Conservation (phyloP, 2,329 filamentous ascomycete species). For the Fusarium globosum region DNA sequence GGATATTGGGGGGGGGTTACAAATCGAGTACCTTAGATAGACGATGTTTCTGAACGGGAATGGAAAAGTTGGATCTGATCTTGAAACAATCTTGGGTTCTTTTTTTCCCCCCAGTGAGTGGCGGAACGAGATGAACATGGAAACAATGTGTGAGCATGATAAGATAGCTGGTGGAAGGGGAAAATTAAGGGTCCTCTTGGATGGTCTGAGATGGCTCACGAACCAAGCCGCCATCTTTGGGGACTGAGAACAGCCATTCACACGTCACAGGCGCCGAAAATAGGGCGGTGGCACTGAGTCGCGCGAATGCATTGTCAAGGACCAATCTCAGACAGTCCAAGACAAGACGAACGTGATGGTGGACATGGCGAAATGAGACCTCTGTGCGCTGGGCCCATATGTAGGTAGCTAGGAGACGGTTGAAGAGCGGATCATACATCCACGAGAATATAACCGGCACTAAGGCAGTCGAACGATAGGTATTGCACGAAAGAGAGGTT, state of each 20-base stretch:
- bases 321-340: conserved; percentile 16
- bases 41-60: conserved; percentile 29
- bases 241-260: conserved; percentile 8
- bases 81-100: conserved; percentile 29
- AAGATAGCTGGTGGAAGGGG: not conserved
- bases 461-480: not conserved
- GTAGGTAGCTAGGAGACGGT: not conserved
- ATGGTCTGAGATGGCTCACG: conserved; percentile 3
- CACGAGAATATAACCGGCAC: not conserved
- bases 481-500: too few species aligned
- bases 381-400: conserved; percentile 25
- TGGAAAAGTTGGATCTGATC: conserved; percentile 33
- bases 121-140: conserved; percentile 22
- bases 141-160: conserved; percentile 2
- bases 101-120: conserved; percentile 19
- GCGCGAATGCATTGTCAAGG: conserved; percentile 10
- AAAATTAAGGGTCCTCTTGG: conserved; percentile 6
- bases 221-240: conserved; percentile 4
- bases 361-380: conserved; percentile 33
- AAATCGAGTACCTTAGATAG: conserved; percentile 22
- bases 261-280: conserved; percentile 18
- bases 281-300: conserved; percentile 13
- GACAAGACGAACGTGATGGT: not conserved
- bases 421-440: not conserved
- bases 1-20: conserved; percentile 3